phyloP scores from a whole-genome alignment of 1,139 yeast genomes.

The Saccharomyces uvarum region DNA sequence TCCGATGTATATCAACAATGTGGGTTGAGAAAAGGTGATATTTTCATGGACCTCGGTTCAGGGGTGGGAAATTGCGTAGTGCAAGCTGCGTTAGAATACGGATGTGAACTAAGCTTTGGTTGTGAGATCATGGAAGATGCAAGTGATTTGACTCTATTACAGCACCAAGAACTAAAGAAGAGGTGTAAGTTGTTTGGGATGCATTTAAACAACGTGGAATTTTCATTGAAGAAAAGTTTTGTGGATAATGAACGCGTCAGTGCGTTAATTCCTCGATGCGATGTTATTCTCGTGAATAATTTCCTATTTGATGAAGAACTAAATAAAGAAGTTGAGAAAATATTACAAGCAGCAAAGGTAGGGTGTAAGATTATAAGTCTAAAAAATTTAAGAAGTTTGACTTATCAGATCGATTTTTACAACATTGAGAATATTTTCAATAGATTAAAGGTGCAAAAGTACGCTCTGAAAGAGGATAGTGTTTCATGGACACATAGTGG shows the following conservation, averaged over 20 bases:
- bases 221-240: constrained; percentile 65
- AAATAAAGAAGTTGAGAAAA: constrained; percentile 58
- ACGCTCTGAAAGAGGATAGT: constrained; percentile 58
- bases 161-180: constrained; percentile 48
- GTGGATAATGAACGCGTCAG: constrained; percentile 54
- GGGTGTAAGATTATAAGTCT: constrained; percentile 77
- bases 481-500: constrained; percentile 91
- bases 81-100: constrained; percentile 83
- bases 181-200: constrained; percentile 62
- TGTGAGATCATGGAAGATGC: constrained; percentile 87
- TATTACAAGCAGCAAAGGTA: constrained; percentile 55
- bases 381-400: constrained; percentile 51
- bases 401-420: constrained; percentile 47
- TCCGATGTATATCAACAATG: constrained; percentile 63
- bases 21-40: constrained; percentile 43
- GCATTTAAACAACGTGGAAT: constrained; percentile 45
- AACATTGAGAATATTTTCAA: constrained; percentile 57
- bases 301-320: constrained; percentile 71
- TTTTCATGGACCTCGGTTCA: constrained; percentile 80
- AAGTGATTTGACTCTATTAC: constrained; percentile 56
- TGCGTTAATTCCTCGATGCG: constrained; percentile 50
- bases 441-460: constrained; percentile 55
- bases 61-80: constrained; percentile 91
- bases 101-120: constrained; percentile 70
- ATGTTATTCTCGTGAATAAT: constrained; percentile 72